Evolutionary conservation across 2,329 filamentous ascomycete genomes (phyloP).

Genomic region (Sarocladium strictum): DNA sequence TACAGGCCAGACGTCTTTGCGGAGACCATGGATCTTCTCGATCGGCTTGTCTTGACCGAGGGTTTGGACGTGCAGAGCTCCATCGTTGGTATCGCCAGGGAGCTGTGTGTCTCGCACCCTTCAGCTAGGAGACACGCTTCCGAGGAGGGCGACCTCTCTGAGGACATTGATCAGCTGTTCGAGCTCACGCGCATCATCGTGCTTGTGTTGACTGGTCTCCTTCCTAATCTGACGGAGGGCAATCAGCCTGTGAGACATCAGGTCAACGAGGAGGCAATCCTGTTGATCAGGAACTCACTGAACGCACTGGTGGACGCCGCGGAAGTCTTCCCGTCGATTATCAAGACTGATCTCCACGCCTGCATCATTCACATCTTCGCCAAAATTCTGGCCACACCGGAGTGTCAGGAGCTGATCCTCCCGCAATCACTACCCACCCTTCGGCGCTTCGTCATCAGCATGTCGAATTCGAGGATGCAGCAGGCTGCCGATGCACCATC

Average conservation of each 20-base stretch:
- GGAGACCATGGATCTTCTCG: slow-evolving; percentile 93
- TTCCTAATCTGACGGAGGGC: slow-evolving; percentile 73
- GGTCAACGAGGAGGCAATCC: slow-evolving; percentile 80
- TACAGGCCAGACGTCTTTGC: slow-evolving; percentile 95
- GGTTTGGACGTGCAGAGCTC: slow-evolving; percentile 82
- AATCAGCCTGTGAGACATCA: slow-evolving; percentile 64
- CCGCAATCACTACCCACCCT: slow-evolving; percentile 87
- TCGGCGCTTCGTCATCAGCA: slow-evolving; percentile 79
- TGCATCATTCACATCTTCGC: slow-evolving; percentile 97
- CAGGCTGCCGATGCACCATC: slow-evolving; percentile 30
- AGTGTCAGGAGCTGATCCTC: slow-evolving; percentile 80
- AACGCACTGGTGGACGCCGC: slow-evolving; percentile 90
- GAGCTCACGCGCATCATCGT: slow-evolving; percentile 96
- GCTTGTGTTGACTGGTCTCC: slow-evolving; percentile 77
- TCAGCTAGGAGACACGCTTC: slow-evolving; percentile 57
- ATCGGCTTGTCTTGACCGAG: slow-evolving; percentile 87
- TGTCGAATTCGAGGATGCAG: slow-evolving; percentile 42
- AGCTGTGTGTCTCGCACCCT: slow-evolving; percentile 84
- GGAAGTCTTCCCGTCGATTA: slow-evolving; percentile 91
- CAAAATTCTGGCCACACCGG: slow-evolving; percentile 79
- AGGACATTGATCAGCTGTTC: slow-evolving; percentile 97
- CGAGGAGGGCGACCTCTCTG: slow-evolving; percentile 75
- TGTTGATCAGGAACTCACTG: slow-evolving; percentile 72
- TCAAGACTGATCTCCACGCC: slow-evolving; percentile 91
- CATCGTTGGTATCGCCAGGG: slow-evolving; percentile 89